Conservation (phyloP, 2,329 filamentous ascomycete genomes). For the Corinectria fuckeliana region DNA sequence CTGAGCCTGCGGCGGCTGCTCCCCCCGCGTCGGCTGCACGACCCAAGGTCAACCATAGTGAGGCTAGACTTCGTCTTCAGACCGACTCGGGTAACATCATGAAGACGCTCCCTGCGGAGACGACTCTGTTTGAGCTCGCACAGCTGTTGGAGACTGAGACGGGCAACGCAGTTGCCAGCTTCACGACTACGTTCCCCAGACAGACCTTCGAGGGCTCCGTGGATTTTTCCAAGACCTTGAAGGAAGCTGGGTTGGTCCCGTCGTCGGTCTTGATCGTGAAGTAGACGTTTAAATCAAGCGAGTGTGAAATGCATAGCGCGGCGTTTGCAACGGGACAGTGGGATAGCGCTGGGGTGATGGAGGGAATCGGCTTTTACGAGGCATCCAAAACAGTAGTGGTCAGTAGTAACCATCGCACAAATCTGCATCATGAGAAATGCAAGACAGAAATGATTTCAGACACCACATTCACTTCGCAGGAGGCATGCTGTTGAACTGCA, state of each 20-base stretch:
- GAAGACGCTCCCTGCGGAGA: slow-evolving; percentile 88
- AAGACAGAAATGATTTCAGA: slow-evolving; percentile 7
- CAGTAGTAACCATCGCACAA: not conserved
- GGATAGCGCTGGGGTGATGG: not conserved
- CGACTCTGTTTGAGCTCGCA: slow-evolving; percentile 91
- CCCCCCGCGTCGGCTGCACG: slow-evolving; percentile 59
- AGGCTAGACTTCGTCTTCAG: slow-evolving; percentile 83
- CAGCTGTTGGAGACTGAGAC: slow-evolving; percentile 75
- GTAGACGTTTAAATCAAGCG: slow-evolving; percentile 40
- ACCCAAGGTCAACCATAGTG: slow-evolving; percentile 74
- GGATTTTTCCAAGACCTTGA: slow-evolving; percentile 89
- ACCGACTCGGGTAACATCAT: slow-evolving; percentile 75
- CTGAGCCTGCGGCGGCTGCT: slow-evolving; percentile 53
- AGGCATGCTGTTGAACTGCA: slow-evolving; percentile 33
- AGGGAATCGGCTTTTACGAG: slow-evolving; percentile 1
- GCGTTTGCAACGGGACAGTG: slow-evolving; percentile 21
- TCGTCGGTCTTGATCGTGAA: slow-evolving; percentile 87
- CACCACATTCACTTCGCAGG: slow-evolving; percentile 20
- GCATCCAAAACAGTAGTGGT: not conserved
- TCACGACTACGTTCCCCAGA: slow-evolving; percentile 85
- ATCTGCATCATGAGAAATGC: slow-evolving; percentile 20
- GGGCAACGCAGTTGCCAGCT: slow-evolving; percentile 73
- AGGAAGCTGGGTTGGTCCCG: slow-evolving; percentile 88
- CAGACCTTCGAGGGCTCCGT: slow-evolving; percentile 74
- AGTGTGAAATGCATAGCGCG: slow-evolving; percentile 26